Evolutionary conservation across 176 grass and related monocot genomes (phyloP).

Genomic region (Musa schizocarpa): DNA sequence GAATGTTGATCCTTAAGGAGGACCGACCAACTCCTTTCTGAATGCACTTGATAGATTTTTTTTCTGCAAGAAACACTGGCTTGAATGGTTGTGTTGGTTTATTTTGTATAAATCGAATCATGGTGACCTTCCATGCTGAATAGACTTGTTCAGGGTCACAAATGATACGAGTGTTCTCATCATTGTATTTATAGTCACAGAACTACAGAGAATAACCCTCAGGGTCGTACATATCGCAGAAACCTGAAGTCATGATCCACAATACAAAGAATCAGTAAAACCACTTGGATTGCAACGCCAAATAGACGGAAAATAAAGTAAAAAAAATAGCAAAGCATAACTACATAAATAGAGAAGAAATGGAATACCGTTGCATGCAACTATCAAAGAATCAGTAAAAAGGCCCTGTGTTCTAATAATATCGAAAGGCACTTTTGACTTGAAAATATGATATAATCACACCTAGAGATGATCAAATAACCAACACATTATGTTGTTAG

Average conservation of each 20-base stretch:
- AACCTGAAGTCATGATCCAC: constrained; percentile 44
- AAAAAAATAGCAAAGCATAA: not conserved
- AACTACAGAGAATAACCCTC: constrained; percentile 97
- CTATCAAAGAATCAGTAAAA: too few relatives aligned
- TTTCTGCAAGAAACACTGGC: not conserved
- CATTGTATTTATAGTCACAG: constrained; percentile 96
- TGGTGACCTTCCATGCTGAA: not conserved
- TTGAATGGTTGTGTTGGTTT: not conserved
- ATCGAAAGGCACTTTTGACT: too few relatives aligned
- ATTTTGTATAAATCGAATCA: too few relatives aligned
- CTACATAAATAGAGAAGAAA: not conserved
- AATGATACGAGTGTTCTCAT: constrained; percentile 82
- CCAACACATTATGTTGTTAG: too few relatives aligned
- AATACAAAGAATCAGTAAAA: not conserved
- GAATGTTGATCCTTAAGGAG: too few relatives aligned
- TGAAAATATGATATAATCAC: too few relatives aligned
- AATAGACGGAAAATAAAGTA: not conserved
- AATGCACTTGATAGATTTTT: not conserved
- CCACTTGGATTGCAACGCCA: not conserved
- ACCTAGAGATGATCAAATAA: too few relatives aligned
- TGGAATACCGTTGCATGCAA: not conserved
- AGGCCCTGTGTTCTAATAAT: too few relatives aligned
- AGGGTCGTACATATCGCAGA: constrained; percentile 97
- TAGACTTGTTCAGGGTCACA: constrained; percentile 37
- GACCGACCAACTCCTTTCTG: not conserved